phyloP scores from a whole-genome alignment of 129 eudicot genomes.

The Lonicera japonica region DNA sequence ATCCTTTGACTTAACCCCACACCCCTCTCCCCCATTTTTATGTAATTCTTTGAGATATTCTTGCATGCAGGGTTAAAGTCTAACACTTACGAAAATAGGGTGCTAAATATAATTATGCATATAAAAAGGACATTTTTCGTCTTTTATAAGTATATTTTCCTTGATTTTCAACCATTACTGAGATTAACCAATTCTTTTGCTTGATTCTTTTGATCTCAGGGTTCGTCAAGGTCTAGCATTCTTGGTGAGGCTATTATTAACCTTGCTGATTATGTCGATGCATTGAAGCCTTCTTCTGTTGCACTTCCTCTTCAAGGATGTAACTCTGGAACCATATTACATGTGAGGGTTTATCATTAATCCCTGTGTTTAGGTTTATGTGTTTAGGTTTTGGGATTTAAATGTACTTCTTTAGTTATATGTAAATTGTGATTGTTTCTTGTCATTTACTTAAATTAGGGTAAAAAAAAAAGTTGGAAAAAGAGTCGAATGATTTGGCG shows the following conservation, averaged over 20 bases:
- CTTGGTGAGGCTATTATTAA: slow-evolving; percentile 92
- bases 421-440: background rate
- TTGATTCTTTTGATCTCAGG: slow-evolving; percentile 38
- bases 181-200: background rate
- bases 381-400: no score
- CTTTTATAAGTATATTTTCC: background rate
- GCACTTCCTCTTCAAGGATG: slow-evolving; percentile 83
- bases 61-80: no score
- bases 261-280: slow-evolving; percentile 96
- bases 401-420: no score
- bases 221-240: slow-evolving; percentile 81
- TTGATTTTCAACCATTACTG: background rate
- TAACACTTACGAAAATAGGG: no score
- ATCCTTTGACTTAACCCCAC: no score
- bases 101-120: no score
- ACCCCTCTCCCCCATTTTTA: no score
- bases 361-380: no score
- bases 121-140: background rate
- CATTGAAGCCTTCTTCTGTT: slow-evolving; percentile 62
- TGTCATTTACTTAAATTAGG: no score
- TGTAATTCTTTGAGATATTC: no score
- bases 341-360: slow-evolving; percentile 67
- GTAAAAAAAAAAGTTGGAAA: no score
- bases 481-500: no score
- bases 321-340: slow-evolving; percentile 72